Evolutionary conservation across 352 stramenopile genomes (phyloP).

Genomic region (Phytophthora boehmeriae): DNA sequence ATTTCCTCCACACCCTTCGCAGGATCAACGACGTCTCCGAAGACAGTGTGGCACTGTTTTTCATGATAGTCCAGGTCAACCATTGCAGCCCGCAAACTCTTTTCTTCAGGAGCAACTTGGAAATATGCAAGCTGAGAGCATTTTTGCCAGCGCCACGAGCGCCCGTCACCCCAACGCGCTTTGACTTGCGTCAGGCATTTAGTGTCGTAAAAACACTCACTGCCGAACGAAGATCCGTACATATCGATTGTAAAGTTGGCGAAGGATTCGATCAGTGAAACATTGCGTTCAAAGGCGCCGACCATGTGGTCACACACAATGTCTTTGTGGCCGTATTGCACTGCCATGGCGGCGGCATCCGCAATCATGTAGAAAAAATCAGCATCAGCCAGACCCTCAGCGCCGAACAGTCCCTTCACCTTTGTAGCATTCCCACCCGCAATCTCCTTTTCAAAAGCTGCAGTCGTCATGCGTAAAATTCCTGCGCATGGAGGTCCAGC

Average conservation of each 20-base stretch:
- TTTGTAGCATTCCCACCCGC: slow-evolving; percentile 46
- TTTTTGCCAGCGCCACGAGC: slow-evolving; percentile 90
- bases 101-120: slow-evolving; percentile 67
- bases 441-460: slow-evolving; percentile 72
- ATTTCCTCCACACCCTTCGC: slow-evolving; percentile 62
- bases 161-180: slow-evolving; percentile 68
- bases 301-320: slow-evolving; percentile 72
- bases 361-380: slow-evolving; percentile 94
- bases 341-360: slow-evolving; percentile 85
- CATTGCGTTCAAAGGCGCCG: slow-evolving; percentile 50
- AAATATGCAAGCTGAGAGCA: slow-evolving; percentile 89
- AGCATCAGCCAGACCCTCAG: slow-evolving; percentile 52
- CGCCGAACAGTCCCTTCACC: slow-evolving; percentile 73
- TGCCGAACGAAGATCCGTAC: slow-evolving; percentile 81
- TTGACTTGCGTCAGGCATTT: slow-evolving; percentile 59
- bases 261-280: slow-evolving; percentile 66
- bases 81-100: slow-evolving; percentile 66
- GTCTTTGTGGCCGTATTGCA: slow-evolving; percentile 89
- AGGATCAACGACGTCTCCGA: slow-evolving; percentile 69
- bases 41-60: slow-evolving; percentile 76
- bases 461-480: slow-evolving; percentile 63
- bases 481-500: slow-evolving; percentile 63
- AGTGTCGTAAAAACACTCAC: slow-evolving; percentile 86
- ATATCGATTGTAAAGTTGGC: slow-evolving; percentile 82
- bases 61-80: slow-evolving; percentile 83